These are phyloP conservation scores for Fagopyrum esculentum DNA, from an alignment of 148 eudicot genomes.

Conservation along the genomic window DNA sequence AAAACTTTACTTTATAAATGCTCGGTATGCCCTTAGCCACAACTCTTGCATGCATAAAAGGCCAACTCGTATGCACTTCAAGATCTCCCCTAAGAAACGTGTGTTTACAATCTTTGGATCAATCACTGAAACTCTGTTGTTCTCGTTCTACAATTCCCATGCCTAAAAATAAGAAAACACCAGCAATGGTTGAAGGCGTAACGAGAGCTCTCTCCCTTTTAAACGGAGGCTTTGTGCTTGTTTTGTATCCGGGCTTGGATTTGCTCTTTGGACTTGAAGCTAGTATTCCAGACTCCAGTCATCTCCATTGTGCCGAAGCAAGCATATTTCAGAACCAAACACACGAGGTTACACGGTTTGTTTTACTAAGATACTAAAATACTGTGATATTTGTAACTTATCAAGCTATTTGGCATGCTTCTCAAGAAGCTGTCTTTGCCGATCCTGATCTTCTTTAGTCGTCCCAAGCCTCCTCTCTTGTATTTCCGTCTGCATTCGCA, in stretches of 20 bases:
- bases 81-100: not conserved
- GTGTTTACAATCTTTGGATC: not conserved
- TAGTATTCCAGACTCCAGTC: not conserved
- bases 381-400: slow-evolving; percentile 34
- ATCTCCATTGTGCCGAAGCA: not conserved
- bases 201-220: slow-evolving; percentile 11
- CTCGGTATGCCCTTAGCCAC: slow-evolving; percentile 17
- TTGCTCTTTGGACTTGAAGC: slow-evolving; percentile 5
- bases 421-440: slow-evolving; percentile 60
- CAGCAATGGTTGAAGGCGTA: slow-evolving; percentile 6
- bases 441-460: slow-evolving; percentile 74
- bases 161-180: not conserved
- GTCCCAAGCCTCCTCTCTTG: slow-evolving; percentile 61
- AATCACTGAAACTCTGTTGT: not conserved
- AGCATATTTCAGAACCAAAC: not conserved
- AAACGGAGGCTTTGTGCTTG: slow-evolving; percentile 2
- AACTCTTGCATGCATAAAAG: slow-evolving; percentile 26
- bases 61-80: slow-evolving; percentile 20
- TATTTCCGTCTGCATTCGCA: slow-evolving; percentile 70
- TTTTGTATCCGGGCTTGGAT: not conserved
- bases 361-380: not conserved
- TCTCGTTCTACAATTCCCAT: not conserved
- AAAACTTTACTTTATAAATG: slow-evolving; percentile 16
- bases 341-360: not conserved
- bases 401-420: slow-evolving; percentile 66